Evolutionary conservation across 2,329 filamentous ascomycete species (phyloP).

Genomic region (Arthrobotrys entomopaga): DNA sequence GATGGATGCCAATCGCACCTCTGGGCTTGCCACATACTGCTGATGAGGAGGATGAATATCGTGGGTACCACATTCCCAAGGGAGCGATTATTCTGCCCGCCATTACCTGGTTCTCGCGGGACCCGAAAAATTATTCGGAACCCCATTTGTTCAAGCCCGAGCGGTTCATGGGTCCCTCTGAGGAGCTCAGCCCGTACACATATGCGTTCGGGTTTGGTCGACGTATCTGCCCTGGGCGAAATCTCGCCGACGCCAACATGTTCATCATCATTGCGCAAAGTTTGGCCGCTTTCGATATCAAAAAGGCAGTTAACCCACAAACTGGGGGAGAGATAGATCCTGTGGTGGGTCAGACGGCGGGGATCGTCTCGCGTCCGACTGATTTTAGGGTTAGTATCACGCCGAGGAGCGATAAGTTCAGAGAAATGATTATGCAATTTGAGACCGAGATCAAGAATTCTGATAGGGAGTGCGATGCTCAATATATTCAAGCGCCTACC

Average conservation of each 20-base stretch:
- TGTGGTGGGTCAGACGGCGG: conserved; percentile 16
- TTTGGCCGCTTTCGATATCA: conserved; percentile 70
- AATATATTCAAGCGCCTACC: no score
- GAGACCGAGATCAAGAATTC: conserved; percentile 8
- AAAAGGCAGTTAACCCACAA: conserved; percentile 25
- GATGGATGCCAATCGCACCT: conserved; percentile 66
- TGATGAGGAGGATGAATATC: conserved; percentile 64
- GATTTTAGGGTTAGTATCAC: conserved; percentile 29
- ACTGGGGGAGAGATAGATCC: conserved; percentile 37
- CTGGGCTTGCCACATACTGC: conserved; percentile 65
- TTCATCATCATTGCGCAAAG: conserved; percentile 70
- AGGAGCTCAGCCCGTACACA: conserved; percentile 59
- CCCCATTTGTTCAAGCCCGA: conserved; percentile 58
- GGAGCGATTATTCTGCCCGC: conserved; percentile 65
- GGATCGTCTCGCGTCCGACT: conserved; percentile 36
- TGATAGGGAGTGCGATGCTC: no score
- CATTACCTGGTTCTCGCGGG: conserved; percentile 66
- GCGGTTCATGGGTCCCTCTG: conserved; percentile 27
- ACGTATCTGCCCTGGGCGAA: conserved; percentile 68
- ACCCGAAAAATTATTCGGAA: conserved; percentile 61
- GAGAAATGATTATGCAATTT: conserved; percentile 15
- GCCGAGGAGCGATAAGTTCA: conserved; percentile 22
- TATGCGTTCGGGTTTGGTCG: conserved; percentile 67
- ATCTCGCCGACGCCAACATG: conserved; percentile 71
- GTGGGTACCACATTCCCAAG: conserved; percentile 66